These are phyloP conservation scores for Ophiocordyceps unilateralis DNA, from an alignment of 2,329 filamentous ascomycete genomes.

Conservation along the genomic window DNA sequence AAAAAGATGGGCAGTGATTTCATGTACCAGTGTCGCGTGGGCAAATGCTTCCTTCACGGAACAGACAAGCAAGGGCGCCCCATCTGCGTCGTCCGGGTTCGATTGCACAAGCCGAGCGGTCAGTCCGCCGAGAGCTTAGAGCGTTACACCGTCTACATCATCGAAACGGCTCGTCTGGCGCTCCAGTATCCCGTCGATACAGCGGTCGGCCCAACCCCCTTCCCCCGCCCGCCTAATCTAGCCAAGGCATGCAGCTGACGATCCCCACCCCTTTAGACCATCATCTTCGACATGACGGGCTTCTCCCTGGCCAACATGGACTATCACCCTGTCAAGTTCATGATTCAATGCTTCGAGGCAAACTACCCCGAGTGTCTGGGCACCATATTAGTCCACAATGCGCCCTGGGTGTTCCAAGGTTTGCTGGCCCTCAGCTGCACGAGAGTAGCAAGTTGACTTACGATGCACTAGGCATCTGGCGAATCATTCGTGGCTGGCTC, in stretches of 20 bases:
- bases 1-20: constrained; percentile 64
- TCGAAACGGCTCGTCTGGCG: constrained; percentile 82
- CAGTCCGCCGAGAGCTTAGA: constrained; percentile 72
- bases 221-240: not conserved
- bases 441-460: not conserved
- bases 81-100: constrained; percentile 70
- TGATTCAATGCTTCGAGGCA: constrained; percentile 98
- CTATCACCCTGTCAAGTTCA: constrained; percentile 92
- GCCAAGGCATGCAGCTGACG: not conserved
- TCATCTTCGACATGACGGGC: constrained; percentile 90
- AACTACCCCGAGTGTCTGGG: constrained; percentile 94
- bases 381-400: constrained; percentile 81
- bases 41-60: constrained; percentile 87
- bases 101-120: constrained; percentile 66
- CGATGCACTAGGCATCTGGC: constrained; percentile 59
- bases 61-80: constrained; percentile 70
- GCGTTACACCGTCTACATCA: constrained; percentile 80
- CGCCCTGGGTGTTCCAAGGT: constrained; percentile 94
- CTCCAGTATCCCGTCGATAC: constrained; percentile 72
- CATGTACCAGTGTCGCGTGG: constrained; percentile 65
- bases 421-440: constrained; percentile 1
- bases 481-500: constrained; percentile 86
- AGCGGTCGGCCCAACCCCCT: constrained; percentile 47
- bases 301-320: constrained; percentile 97
- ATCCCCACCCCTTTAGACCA: constrained; percentile 36